phyloP scores from a whole-genome alignment of 2,329 filamentous ascomycete species.

The Neonectria neomacrospora region DNA sequence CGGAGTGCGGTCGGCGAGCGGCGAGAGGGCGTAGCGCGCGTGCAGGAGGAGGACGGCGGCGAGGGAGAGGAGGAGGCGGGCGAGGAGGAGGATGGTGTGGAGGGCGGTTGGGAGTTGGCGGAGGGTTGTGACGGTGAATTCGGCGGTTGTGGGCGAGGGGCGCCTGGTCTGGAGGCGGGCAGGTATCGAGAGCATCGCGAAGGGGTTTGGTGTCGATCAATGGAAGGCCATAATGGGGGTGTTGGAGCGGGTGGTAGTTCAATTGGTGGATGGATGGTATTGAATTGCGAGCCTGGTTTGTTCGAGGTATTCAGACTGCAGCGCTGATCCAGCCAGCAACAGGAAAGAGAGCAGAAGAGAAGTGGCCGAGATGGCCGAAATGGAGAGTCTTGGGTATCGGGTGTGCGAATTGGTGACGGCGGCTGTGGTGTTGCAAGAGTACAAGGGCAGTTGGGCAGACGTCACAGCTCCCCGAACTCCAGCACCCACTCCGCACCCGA shows the following conservation, averaged over 20 bases:
- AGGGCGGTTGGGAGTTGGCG: slow-evolving; percentile 63
- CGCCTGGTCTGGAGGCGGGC: slow-evolving; percentile 71
- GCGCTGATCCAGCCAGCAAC: slow-evolving; percentile 9
- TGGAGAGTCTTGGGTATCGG: neutral
- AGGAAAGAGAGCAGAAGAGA: neutral
- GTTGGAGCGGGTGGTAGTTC: neutral
- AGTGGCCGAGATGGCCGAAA: neutral
- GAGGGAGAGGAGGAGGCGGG: slow-evolving; percentile 55
- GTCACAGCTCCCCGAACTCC: neutral
- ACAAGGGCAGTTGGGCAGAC: neutral
- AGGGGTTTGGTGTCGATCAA: neutral
- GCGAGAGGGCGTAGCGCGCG: slow-evolving; percentile 56
- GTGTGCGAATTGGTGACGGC: neutral
- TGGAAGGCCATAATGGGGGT: neutral
- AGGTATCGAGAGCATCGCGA: slow-evolving; percentile 68
- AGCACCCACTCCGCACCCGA: neutral
- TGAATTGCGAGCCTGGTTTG: no score
- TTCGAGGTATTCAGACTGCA: neutral
- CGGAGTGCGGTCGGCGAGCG: slow-evolving; percentile 38
- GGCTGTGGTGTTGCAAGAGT: neutral
- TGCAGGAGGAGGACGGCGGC: slow-evolving; percentile 62
- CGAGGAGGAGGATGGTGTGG: slow-evolving; percentile 56
- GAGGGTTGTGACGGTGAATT: slow-evolving; percentile 89
- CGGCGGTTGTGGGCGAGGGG: slow-evolving; percentile 88
- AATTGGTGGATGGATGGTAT: neutral